Percentiles rank a stretch among this genome's conserved stretches.
phyloP scores from a whole-genome alignment of 805 yeast genomes.

The Nakazawaea ambrosiae region DNA sequence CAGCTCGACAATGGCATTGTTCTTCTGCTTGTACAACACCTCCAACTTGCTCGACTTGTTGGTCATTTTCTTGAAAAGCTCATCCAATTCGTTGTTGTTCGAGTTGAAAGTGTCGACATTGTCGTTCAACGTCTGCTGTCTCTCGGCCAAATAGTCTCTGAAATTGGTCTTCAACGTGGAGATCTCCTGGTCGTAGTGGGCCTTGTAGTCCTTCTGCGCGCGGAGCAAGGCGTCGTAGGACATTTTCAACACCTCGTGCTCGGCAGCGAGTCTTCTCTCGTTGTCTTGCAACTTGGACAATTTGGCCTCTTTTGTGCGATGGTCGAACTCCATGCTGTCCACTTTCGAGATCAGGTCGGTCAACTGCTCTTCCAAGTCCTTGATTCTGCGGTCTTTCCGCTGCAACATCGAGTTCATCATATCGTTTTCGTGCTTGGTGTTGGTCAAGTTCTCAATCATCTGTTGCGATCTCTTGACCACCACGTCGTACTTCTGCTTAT shows the following conservation, averaged over 20 bases:
- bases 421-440: conserved; percentile 72
- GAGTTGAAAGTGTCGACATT: conserved; percentile 30
- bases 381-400: conserved; percentile 62
- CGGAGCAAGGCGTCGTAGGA: conserved; percentile 52
- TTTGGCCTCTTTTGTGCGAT: conserved; percentile 42
- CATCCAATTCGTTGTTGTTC: conserved; percentile 42
- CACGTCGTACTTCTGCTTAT: conserved; percentile 44
- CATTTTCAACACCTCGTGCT: conserved; percentile 46
- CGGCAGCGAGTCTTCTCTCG: conserved; percentile 38
- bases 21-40: conserved; percentile 38
- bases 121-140: conserved; percentile 26
- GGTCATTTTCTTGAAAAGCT: conserved; percentile 40
- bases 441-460: conserved; percentile 57
- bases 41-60: conserved; percentile 44
- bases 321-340: conserved; percentile 42
- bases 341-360: conserved; percentile 37
- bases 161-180: conserved; percentile 29
- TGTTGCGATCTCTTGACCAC: conserved; percentile 42
- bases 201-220: conserved; percentile 45
- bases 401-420: conserved; percentile 60
- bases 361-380: conserved; percentile 56
- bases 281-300: conserved; percentile 40
- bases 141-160: conserved; percentile 28
- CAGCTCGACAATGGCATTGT: conserved; percentile 34
- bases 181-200: conserved; percentile 38